These are phyloP conservation scores for Serendipita sp. DNA, from an alignment of 768 basidiomycete species.

Conservation along the genomic window DNA sequence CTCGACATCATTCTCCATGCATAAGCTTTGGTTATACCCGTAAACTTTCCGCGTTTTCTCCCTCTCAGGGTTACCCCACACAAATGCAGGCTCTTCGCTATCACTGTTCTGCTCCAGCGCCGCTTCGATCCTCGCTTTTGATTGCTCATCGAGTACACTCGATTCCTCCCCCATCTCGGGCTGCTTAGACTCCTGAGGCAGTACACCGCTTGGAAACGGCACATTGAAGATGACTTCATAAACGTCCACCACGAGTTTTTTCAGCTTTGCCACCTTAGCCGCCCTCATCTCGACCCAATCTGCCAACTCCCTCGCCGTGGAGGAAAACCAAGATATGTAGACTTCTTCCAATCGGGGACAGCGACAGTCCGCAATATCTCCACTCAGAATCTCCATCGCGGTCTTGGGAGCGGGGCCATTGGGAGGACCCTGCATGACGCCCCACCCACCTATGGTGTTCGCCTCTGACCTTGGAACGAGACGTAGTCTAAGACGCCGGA, in stretches of 20 bases:
- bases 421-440: no score
- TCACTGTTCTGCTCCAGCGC: background rate
- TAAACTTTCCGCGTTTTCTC: no score
- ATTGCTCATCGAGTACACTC: background rate
- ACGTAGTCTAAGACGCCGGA: background rate
- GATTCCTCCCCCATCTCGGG: background rate
- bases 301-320: background rate
- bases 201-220: no score
- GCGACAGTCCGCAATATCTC: background rate
- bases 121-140: background rate
- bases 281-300: background rate
- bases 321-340: background rate
- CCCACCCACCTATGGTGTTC: no score
- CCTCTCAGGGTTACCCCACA: no score
- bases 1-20: no score
- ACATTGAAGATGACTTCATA: no score
- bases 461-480: background rate
- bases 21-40: no score
- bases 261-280: background rate
- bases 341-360: background rate
- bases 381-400: background rate
- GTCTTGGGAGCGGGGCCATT: no score
- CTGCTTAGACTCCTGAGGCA: no score
- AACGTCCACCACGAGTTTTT: no score
- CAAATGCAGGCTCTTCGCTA: no score